Conservation (phyloP, 768 basidiomycete genomes). For the Boletus eberwhitei region DNA sequence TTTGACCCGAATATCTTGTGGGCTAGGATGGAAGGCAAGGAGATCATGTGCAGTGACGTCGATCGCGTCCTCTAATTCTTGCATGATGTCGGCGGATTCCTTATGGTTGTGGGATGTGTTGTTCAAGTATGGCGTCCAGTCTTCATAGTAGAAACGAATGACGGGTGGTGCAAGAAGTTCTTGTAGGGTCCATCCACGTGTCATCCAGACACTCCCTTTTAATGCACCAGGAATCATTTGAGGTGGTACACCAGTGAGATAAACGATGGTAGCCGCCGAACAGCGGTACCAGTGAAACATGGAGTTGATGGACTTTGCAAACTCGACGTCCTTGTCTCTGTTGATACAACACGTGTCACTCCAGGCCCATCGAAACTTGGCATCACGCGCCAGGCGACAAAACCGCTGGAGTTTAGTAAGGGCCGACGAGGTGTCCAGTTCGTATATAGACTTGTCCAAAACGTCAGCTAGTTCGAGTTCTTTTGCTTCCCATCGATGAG, state of each 20-base stretch:
- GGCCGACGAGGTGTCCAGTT: slow-evolving; percentile 6
- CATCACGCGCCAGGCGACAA: slow-evolving; percentile 10
- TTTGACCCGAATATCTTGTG: slow-evolving; percentile 9
- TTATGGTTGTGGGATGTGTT: slow-evolving; percentile 16
- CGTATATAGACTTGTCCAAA: slow-evolving; percentile 6
- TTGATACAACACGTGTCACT: slow-evolving; percentile 25
- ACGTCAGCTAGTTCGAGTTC: slow-evolving; percentile 14
- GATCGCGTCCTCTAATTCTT: slow-evolving; percentile 12
- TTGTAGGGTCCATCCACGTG: slow-evolving; percentile 23
- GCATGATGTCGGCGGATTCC: slow-evolving; percentile 11
- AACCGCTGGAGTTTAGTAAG: slow-evolving; percentile 16
- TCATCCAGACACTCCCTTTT: slow-evolving; percentile 17
- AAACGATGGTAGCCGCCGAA: slow-evolving; percentile 19
- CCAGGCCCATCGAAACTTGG: slow-evolving; percentile 20
- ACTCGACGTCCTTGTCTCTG: slow-evolving; percentile 16
- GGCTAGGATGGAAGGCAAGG: slow-evolving; percentile 11
- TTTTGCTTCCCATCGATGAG: slow-evolving; percentile 19
- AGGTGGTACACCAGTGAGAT: slow-evolving; percentile 15
- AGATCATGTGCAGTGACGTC: slow-evolving; percentile 4
- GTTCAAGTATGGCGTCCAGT: slow-evolving; percentile 21
- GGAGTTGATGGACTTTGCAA: slow-evolving; percentile 16
- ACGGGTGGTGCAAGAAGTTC: slow-evolving; percentile 21
- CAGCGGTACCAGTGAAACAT: slow-evolving; percentile 22
- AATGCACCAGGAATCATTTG: slow-evolving; percentile 7
- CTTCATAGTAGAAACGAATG: slow-evolving; percentile 20